These are phyloP conservation scores for Aspergillus sp. DNA, from an alignment of 2,329 filamentous ascomycete genomes.

Conservation along the genomic window DNA sequence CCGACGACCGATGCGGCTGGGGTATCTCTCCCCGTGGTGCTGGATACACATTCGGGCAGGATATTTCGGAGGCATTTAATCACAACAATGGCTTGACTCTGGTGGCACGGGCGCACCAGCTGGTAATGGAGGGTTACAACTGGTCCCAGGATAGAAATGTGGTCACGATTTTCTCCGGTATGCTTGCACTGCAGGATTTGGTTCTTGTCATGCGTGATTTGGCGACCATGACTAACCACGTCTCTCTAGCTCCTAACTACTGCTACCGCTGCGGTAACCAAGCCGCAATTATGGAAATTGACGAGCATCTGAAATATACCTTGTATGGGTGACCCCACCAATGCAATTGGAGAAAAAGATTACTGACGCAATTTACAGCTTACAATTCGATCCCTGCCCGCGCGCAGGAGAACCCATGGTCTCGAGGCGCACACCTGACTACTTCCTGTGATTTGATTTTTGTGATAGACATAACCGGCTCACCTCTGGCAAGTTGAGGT, in stretches of 20 bases:
- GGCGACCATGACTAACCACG: constrained; percentile 27
- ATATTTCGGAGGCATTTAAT: constrained; percentile 98
- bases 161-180: constrained; percentile 97
- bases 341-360: constrained; percentile 4
- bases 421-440: constrained; percentile 93
- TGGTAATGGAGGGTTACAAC: constrained; percentile 99
- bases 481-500: constrained; percentile 24
- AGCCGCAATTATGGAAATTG: constrained; percentile 99
- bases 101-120: constrained; percentile 92
- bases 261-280: constrained; percentile 99
- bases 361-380: constrained; percentile 56
- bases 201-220: background rate
- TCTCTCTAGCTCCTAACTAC: constrained; percentile 74
- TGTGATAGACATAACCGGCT: constrained; percentile 36
- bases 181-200: constrained; percentile 21
- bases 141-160: constrained; percentile 99
- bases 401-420: constrained; percentile 98
- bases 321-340: constrained; percentile 67
- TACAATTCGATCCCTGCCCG: constrained; percentile 98
- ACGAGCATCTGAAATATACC: constrained; percentile 98
- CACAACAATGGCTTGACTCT: constrained; percentile 97
- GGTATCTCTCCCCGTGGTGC: constrained; percentile 93
- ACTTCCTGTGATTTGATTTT: constrained; percentile 75
- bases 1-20: constrained; percentile 95
- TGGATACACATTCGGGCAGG: constrained; percentile 93